Percentiles rank a stretch among this genome's conserved stretches.
Evolutionary conservation across 2,329 filamentous ascomycete genomes (phyloP).

Genomic region (Phialophora macrospora): DNA sequence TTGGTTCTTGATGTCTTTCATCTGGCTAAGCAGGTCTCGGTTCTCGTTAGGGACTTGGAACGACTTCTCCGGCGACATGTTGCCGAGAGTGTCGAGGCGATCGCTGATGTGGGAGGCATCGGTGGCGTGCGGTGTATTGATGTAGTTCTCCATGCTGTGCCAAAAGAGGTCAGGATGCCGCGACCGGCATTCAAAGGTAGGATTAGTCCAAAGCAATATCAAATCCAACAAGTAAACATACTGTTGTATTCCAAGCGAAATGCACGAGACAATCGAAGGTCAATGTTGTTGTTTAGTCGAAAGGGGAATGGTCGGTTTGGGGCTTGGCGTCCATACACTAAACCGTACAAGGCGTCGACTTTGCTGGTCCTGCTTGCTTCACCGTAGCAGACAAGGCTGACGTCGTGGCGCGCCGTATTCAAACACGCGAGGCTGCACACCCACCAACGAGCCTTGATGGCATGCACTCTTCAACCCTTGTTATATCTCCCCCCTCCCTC

Average conservation of each 20-base stretch:
- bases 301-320: slow-evolving; percentile 14
- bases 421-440: neutral
- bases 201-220: slow-evolving; percentile 11
- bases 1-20: slow-evolving; percentile 66
- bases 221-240: slow-evolving; percentile 29
- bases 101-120: slow-evolving; percentile 80
- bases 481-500: neutral
- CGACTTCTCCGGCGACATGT: slow-evolving; percentile 84
- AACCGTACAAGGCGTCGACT: neutral
- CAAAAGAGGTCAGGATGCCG: slow-evolving; percentile 40
- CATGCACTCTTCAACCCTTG: neutral
- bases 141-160: slow-evolving; percentile 67
- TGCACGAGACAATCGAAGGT: neutral
- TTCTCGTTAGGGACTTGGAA: slow-evolving; percentile 81
- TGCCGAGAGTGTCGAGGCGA: slow-evolving; percentile 72
- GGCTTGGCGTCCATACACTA: slow-evolving; percentile 9
- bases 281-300: slow-evolving; percentile 16
- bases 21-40: slow-evolving; percentile 74
- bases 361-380: neutral
- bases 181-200: neutral
- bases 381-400: neutral
- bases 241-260: slow-evolving; percentile 1
- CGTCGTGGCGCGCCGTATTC: too few relatives aligned
- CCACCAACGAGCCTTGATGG: neutral
- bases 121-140: slow-evolving; percentile 87